Evolutionary conservation across 371 early-diverging fungal genomes (phyloP), one percentile per base, ranked within the genome.

Genomic region (Mortierella sp.): DNA sequence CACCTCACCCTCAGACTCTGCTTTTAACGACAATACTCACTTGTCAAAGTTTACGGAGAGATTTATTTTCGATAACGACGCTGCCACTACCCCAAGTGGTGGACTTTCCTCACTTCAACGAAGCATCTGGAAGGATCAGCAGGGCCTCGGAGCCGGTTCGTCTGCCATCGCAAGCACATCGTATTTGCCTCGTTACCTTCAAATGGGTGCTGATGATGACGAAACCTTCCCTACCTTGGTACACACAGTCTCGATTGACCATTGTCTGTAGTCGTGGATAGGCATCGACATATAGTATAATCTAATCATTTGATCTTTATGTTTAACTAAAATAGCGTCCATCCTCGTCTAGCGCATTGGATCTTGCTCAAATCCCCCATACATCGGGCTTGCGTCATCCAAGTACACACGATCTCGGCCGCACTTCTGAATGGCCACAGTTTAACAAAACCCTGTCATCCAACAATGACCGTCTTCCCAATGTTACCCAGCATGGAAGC

Each of bases 391-490:
- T 73, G 67, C 76, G 83, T 11, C 85, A 84, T 38, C 76, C 85
- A 33, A 78, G 72, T 40, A 81, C 84, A 43, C 85, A 87, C 11
- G 85, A 87, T 47, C 75, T 85, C 4, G 58, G 84, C n/a, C 77
- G 87, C 28, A 84, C 83, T 62, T 84, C 86, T 53, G 86, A 86
- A 47, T 88, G 88, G 88, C 85, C 86, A 10, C 88, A 87, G 45
- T 87, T 79, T 59, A 70, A 63, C 65, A 73, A 70, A 43, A 32
- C 65, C 5, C 40, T 69, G 36, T 40, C 73, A n/a, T 47, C 71
- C 32, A 62, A 43, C 48, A 52, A 28, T 28, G 74, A 73, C 9
- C 73, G 77, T 32, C 58, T 63, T 32, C 55, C 69, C 3, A 33
- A 65, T 53, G 74, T 69, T 33, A 22, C 71, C 8, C 72, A 70